These are phyloP conservation scores for Emmonsia crescens DNA, from an alignment of 2,329 filamentous ascomycete genomes.

Conservation along the genomic window DNA sequence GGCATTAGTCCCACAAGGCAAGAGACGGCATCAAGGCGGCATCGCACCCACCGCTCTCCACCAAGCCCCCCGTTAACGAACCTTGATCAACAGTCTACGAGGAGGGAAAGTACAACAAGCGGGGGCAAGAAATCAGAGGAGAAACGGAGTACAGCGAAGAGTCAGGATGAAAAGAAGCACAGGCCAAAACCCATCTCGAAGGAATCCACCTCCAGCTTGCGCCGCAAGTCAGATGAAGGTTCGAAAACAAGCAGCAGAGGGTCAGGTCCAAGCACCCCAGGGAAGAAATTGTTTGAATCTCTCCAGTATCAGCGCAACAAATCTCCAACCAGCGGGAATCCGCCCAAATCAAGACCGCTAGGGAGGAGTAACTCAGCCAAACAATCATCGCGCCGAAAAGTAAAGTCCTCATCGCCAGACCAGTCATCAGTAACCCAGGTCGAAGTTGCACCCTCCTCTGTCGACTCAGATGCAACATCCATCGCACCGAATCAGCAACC, in stretches of 20 bases:
- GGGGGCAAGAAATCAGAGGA: constrained; percentile 22
- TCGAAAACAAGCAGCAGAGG: constrained; percentile 26
- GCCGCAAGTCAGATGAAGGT: constrained; percentile 28
- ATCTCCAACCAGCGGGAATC: constrained; percentile 24
- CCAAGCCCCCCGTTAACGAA: constrained; percentile 40
- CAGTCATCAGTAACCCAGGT: constrained; percentile 28
- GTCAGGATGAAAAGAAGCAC: constrained; percentile 21
- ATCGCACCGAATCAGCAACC: constrained; percentile 35
- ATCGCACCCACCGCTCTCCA: constrained; percentile 27
- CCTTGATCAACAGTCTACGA: constrained; percentile 30
- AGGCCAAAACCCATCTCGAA: constrained; percentile 25
- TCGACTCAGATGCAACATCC: constrained; percentile 37
- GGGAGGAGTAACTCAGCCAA: constrained; percentile 24
- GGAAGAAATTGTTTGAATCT: constrained; percentile 27
- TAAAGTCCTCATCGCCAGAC: constrained; percentile 21
- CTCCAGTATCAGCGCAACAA: constrained; percentile 26
- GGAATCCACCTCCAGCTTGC: constrained; percentile 33
- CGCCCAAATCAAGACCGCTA: constrained; percentile 25
- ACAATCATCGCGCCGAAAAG: constrained; percentile 21
- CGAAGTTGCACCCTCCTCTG: constrained; percentile 20
- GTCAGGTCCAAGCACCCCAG: constrained; percentile 27
- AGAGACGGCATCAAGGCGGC: constrained; percentile 12
- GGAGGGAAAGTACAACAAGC: constrained; percentile 25
- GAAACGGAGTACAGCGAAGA: constrained; percentile 14
- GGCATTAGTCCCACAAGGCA: constrained; percentile 20